Percentiles rank a stretch among this genome's conserved stretches.
These are phyloP conservation scores for Aspergillus aculeatus DNA, from an alignment of 2,329 filamentous ascomycete species.

Conservation along the genomic window DNA sequence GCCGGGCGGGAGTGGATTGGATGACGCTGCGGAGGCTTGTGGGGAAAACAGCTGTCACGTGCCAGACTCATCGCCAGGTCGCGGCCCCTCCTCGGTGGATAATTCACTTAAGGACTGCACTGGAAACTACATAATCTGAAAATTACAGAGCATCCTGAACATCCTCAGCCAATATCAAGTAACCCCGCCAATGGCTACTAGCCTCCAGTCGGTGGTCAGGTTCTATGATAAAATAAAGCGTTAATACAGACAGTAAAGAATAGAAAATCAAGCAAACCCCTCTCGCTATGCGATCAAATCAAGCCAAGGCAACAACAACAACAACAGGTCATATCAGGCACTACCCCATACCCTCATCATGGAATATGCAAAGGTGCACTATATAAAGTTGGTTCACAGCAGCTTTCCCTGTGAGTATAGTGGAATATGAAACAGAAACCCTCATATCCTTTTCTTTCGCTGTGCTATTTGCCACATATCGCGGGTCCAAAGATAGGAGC, in stretches of 20 bases:
- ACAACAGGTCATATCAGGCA: slow-evolving; percentile 12
- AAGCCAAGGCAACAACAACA: slow-evolving; percentile 23
- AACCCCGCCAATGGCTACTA: background rate
- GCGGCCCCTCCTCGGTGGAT: background rate
- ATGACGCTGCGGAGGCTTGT: slow-evolving; percentile 7
- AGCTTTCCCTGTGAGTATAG: slow-evolving; percentile 10
- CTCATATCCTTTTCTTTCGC: slow-evolving; percentile 8
- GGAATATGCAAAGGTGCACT: slow-evolving; percentile 16
- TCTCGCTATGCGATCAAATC: slow-evolving; percentile 40
- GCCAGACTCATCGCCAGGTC: background rate
- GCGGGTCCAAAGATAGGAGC: slow-evolving; percentile 4
- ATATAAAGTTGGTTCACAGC: slow-evolving; percentile 20
- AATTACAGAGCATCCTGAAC: too few relatives aligned
- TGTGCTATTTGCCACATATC: slow-evolving; percentile 4
- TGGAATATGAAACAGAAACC: slow-evolving; percentile 7
- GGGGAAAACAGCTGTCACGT: slow-evolving; percentile 1
- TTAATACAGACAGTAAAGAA: slow-evolving; percentile 15
- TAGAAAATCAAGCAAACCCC: slow-evolving; percentile 30
- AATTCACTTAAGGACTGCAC: too few relatives aligned
- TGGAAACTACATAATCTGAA: too few relatives aligned
- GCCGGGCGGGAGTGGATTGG: background rate
- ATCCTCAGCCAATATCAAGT: background rate
- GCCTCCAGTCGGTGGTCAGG: background rate
- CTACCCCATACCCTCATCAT: slow-evolving; percentile 13
- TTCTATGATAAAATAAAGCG: slow-evolving; percentile 7